Evolutionary conservation across 2,329 filamentous ascomycete genomes (phyloP).

Genomic region (Verticillium alfalfae): DNA sequence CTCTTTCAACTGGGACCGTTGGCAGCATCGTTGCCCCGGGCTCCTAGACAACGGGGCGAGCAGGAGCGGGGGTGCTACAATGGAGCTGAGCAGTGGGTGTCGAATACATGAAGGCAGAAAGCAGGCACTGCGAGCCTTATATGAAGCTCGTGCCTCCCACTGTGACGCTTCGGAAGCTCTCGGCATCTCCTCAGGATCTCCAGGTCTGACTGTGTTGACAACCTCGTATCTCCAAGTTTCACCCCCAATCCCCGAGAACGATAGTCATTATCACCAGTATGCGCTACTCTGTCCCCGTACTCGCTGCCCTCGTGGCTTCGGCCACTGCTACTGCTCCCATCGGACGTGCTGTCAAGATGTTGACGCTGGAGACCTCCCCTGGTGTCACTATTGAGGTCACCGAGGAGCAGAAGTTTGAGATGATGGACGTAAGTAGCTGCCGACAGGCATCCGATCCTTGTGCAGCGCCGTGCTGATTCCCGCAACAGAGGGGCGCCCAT

Average conservation of each 20-base stretch:
- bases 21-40: background rate
- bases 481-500: constrained; percentile 11
- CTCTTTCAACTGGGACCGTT: background rate
- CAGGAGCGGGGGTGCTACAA: background rate
- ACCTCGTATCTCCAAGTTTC: background rate
- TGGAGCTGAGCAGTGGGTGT: background rate
- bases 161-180: background rate
- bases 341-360: constrained; percentile 10
- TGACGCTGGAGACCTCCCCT: constrained; percentile 14
- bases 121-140: background rate
- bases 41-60: background rate
- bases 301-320: constrained; percentile 13
- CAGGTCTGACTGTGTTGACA: background rate
- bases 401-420: constrained; percentile 17
- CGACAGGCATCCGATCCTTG: background rate
- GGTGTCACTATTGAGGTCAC: constrained; percentile 15
- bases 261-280: constrained; percentile 4
- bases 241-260: background rate
- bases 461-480: background rate
- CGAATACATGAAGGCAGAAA: background rate
- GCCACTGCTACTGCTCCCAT: constrained; percentile 7
- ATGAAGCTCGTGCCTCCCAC: background rate
- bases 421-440: constrained; percentile 14
- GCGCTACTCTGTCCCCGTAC: constrained; percentile 11
- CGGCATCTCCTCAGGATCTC: background rate